Conservation (phyloP, 1,139 yeast species). For the Kazachstania sp. region DNA sequence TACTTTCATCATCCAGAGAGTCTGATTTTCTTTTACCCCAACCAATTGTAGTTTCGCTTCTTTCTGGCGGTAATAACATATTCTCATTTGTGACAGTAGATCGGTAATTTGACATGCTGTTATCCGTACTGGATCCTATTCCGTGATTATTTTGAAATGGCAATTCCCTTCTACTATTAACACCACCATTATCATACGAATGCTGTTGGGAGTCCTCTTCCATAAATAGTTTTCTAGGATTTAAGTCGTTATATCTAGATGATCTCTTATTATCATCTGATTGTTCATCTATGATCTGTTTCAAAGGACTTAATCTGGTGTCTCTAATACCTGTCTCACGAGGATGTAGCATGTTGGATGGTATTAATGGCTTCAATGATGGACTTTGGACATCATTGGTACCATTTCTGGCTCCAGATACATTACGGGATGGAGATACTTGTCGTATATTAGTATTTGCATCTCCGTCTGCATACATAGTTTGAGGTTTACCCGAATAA, state of each 20-base stretch:
- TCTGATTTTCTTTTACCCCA: slow-evolving; percentile 21
- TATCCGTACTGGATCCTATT: not conserved
- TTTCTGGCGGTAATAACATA: not conserved
- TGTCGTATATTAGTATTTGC: not conserved
- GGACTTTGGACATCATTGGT: not conserved
- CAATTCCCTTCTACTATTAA: too few relatives aligned
- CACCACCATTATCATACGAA: too few relatives aligned
- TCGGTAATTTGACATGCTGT: not conserved
- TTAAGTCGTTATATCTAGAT: slow-evolving; percentile 1
- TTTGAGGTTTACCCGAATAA: not conserved
- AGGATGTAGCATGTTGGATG: not conserved
- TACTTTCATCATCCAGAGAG: not conserved
- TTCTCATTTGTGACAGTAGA: not conserved
- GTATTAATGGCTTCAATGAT: not conserved
- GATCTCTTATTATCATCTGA: slow-evolving; percentile 3
- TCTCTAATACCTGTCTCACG: not conserved
- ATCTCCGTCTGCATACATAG: not conserved
- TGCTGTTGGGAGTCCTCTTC: slow-evolving; percentile 5
- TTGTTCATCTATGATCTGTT: not conserved
- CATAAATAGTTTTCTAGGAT: slow-evolving; percentile 12
- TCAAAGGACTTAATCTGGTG: slow-evolving; percentile 11
- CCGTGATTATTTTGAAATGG: too few relatives aligned
- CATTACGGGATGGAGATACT: slow-evolving; percentile 11
- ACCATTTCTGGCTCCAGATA: not conserved
- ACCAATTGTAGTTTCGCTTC: slow-evolving; percentile 22